Evolutionary conservation across 169 alveolate species (phyloP), one percentile per base, ranked within the genome.

Genomic region (Cryptosporidium canis): DNA sequence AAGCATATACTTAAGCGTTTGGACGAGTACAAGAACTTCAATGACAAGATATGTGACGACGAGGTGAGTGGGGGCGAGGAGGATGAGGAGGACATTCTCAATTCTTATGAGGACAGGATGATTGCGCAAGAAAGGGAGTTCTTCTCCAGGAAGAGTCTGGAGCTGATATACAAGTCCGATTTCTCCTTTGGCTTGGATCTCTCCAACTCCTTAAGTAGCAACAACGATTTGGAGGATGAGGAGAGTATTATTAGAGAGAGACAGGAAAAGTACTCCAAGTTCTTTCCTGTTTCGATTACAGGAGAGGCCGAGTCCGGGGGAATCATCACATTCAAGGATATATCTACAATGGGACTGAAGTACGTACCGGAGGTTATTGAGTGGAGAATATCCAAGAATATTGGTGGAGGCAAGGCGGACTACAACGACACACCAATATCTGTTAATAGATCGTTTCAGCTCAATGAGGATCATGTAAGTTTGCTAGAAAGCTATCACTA

Each of bases 301-400:
- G 87, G 87, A 11, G 67, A 77, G n/a, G 55, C 77, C 21, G 72
- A 55, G n/a, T 55, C 72, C 14, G 71, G 87, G 0, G 58, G 51
- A 12, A 56, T 77, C 3, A 77, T 77, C 14, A 77, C 87, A 24
- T 77, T 58, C 47, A 77, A 61, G 16, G 87, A 77, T 31, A 77
- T 77, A 9, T 77, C 87, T n/a, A n/a, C 61, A 24, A 24, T 77
- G 16, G 87, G 87, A 41, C 16, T 33, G 12, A 77, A 61, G 2
- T 77, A 77, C 37, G 55, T 43, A 44, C 66, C 77, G 21, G 87
- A 77, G 53, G 87, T 77, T 21, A 77, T 77, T 24, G 87, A 77
- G 31, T 77, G 87, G 87, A 51, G 87, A 61, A 12, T 77, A 35
- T 77, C 87, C 11, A 53, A 14, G 18, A 77, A 61, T 29, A 77